phyloP scores from a whole-genome alignment of 2,329 filamentous ascomycete species.

The Botrytis fragariae region DNA sequence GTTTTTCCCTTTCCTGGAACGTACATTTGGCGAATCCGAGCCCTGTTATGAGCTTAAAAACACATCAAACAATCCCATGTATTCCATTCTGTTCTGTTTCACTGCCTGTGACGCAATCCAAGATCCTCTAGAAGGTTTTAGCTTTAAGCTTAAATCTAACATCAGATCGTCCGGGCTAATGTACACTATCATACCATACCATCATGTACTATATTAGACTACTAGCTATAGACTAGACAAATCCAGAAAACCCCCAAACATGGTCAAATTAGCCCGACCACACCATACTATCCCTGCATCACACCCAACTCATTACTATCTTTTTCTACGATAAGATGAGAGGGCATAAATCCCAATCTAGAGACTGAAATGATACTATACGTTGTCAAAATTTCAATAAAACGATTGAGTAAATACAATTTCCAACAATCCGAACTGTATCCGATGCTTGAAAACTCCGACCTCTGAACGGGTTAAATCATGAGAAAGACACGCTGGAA shows the following conservation, averaged over 20 bases:
- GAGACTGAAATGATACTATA: too few relatives aligned
- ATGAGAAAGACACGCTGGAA: background rate
- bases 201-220: background rate
- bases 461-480: background rate
- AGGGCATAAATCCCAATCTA: too few relatives aligned
- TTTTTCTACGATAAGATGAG: too few relatives aligned
- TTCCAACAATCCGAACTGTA: background rate
- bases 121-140: background rate
- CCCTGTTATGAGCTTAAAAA: background rate
- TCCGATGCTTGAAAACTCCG: background rate
- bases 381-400: too few relatives aligned
- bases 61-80: background rate
- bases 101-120: background rate
- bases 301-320: too few relatives aligned
- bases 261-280: background rate
- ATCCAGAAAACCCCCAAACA: background rate
- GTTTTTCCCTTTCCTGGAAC: background rate
- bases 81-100: background rate
- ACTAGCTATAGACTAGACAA: background rate
- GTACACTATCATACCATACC: background rate
- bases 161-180: background rate
- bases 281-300: background rate
- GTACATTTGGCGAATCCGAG: background rate
- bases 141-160: background rate
- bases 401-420: background rate